phyloP scores from a whole-genome alignment of 169 alveolate species.

The Ophryocystis elektroscirrha region DNA sequence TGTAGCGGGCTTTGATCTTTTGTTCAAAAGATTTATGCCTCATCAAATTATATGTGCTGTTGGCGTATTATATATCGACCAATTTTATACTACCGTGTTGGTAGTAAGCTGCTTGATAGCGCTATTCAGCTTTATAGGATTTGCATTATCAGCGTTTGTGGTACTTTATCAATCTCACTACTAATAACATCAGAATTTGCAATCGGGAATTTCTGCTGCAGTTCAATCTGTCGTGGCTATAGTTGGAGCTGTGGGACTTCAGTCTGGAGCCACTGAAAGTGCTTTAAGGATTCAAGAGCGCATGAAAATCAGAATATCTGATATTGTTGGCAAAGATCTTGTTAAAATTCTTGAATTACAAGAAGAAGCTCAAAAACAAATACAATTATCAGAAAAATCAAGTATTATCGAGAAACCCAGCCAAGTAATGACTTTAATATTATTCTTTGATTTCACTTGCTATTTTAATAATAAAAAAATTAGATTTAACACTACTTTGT shows the following conservation, averaged over 20 bases:
- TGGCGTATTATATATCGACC: constrained; percentile 22
- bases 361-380: no score
- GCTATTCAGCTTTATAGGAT: constrained; percentile 25
- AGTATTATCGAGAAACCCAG: no score
- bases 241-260: constrained; percentile 34
- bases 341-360: no score
- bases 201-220: constrained; percentile 24
- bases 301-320: constrained; percentile 27
- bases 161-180: background rate
- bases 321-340: no score
- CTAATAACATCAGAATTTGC: background rate
- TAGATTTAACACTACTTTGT: no score
- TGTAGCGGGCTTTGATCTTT: constrained; percentile 28
- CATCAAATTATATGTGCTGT: constrained; percentile 20
- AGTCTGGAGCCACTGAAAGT: constrained; percentile 30
- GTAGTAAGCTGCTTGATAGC: constrained; percentile 16
- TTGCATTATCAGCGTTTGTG: constrained; percentile 29
- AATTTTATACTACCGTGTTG: constrained; percentile 13
- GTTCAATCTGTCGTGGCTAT: constrained; percentile 32
- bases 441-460: no score
- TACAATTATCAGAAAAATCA: no score
- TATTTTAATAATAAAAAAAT: no score
- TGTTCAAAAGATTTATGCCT: constrained; percentile 26
- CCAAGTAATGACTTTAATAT: no score
- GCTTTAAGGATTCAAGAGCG: constrained; percentile 19